Percentiles rank a stretch among this genome's conserved stretches.
Conservation (phyloP, 1,139 yeast species). For the Kodamaea derodonti region DNA sequence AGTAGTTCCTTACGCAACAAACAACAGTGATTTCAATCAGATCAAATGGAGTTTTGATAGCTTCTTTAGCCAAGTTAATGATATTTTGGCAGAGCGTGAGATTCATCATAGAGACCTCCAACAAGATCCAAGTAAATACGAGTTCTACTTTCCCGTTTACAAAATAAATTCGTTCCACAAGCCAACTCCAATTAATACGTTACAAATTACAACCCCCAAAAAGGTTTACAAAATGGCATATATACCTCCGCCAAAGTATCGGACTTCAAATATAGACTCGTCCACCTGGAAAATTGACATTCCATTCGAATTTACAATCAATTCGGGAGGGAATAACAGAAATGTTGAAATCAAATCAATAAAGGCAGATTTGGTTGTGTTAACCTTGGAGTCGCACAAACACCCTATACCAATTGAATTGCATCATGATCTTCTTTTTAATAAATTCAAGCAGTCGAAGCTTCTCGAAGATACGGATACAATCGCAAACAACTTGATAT, state of each 20-base stretch:
- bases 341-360: slow-evolving; percentile 16
- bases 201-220: slow-evolving; percentile 27
- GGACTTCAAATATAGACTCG: slow-evolving; percentile 11
- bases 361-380: slow-evolving; percentile 17
- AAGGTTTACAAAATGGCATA: slow-evolving; percentile 25
- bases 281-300: slow-evolving; percentile 27
- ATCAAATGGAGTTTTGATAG: slow-evolving; percentile 13
- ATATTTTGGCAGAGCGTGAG: slow-evolving; percentile 12
- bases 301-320: slow-evolving; percentile 21
- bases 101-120: slow-evolving; percentile 21
- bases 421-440: slow-evolving; percentile 19
- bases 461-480: slow-evolving; percentile 22
- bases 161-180: slow-evolving; percentile 13
- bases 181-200: slow-evolving; percentile 14
- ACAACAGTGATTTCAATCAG: background rate
- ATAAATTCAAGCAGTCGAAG: slow-evolving; percentile 8
- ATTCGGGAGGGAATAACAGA: slow-evolving; percentile 7
- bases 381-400: slow-evolving; percentile 16
- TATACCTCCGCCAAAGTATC: slow-evolving; percentile 28
- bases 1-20: slow-evolving; percentile 18
- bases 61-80: slow-evolving; percentile 9
- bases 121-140: slow-evolving; percentile 6
- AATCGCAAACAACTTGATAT: slow-evolving; percentile 20
- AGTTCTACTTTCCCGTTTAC: slow-evolving; percentile 12
- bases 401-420: slow-evolving; percentile 20